phyloP scores from a whole-genome alignment of 495 filamentous ascomycete genomes.

The Cercophora scortea region DNA sequence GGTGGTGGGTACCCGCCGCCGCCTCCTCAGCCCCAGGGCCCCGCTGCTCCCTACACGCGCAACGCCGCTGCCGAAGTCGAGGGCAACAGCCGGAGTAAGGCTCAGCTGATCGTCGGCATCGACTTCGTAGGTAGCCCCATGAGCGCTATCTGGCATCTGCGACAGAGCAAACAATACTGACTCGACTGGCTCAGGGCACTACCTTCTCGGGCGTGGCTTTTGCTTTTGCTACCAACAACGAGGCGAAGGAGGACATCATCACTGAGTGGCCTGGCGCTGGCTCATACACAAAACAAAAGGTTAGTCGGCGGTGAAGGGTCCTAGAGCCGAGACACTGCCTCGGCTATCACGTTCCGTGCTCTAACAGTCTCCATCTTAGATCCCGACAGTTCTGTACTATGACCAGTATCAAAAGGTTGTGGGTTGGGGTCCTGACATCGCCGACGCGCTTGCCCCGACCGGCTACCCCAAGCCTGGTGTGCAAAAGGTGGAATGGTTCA shows the following conservation, averaged over 20 bases:
- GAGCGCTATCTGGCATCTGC: too few species aligned
- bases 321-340: too few species aligned
- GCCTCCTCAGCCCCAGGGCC: conserved; percentile 33
- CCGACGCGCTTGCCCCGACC: conserved; percentile 64
- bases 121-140: conserved; percentile 56
- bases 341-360: too few species aligned
- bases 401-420: conserved; percentile 72
- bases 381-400: conserved; percentile 68
- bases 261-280: conserved; percentile 71
- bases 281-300: conserved; percentile 71
- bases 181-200: conserved; percentile 49
- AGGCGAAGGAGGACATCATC: conserved; percentile 73
- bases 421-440: conserved; percentile 70
- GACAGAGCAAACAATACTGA: not conserved
- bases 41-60: conserved; percentile 40
- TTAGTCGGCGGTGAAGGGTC: conserved; percentile 13
- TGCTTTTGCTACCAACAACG: conserved; percentile 67
- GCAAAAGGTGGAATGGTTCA: conserved; percentile 76
- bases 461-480: conserved; percentile 70
- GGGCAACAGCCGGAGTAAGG: conserved; percentile 71
- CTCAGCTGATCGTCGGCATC: conserved; percentile 73
- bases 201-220: conserved; percentile 72
- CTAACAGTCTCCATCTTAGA: conserved; percentile 31
- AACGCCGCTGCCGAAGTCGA: conserved; percentile 73
- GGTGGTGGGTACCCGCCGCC: conserved; percentile 33